Conservation (phyloP, 2,329 filamentous ascomycete genomes). For the Ascochyta clinopodiicola region DNA sequence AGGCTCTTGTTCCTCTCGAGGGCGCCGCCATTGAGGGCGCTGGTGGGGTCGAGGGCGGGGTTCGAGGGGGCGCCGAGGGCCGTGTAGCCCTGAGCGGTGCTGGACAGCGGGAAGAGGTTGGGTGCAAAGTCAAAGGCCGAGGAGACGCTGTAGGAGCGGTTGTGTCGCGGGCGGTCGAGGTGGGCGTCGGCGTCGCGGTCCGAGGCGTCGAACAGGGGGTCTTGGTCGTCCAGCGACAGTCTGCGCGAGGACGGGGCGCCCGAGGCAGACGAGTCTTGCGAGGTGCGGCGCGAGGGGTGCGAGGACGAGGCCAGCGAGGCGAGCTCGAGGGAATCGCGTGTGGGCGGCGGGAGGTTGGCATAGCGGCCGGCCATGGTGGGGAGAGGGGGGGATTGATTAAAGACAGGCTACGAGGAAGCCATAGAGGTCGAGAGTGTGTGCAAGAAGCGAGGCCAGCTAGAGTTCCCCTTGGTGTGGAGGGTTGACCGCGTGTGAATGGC, state of each 20-base stretch:
- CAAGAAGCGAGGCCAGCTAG: neutral
- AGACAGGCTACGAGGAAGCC: conserved; percentile 25
- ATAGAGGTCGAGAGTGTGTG: conserved; percentile 18
- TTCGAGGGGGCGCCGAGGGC: conserved; percentile 80
- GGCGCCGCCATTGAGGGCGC: conserved; percentile 73
- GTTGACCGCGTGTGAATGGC: neutral
- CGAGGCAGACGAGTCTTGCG: conserved; percentile 76
- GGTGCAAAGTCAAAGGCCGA: conserved; percentile 96
- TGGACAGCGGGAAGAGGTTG: conserved; percentile 89
- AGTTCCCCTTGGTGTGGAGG: too few species aligned
- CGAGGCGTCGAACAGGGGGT: conserved; percentile 69
- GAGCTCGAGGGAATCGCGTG: conserved; percentile 93
- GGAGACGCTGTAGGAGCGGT: conserved; percentile 83
- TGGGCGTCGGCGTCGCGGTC: conserved; percentile 49
- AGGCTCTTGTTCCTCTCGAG: conserved; percentile 95
- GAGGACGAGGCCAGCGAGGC: conserved; percentile 91
- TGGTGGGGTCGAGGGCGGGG: conserved; percentile 58
- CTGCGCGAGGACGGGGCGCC: conserved; percentile 91
- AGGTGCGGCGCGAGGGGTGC: conserved; percentile 68
- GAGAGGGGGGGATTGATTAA: neutral
- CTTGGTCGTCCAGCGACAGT: conserved; percentile 85
- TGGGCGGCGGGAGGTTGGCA: conserved; percentile 47
- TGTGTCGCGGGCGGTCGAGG: conserved; percentile 51
- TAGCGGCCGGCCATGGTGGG: conserved; percentile 49
- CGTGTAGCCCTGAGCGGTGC: conserved; percentile 78